These are phyloP conservation scores for Aspergillus quadricinctus DNA, from an alignment of 2,329 filamentous ascomycete species.

Conservation along the genomic window DNA sequence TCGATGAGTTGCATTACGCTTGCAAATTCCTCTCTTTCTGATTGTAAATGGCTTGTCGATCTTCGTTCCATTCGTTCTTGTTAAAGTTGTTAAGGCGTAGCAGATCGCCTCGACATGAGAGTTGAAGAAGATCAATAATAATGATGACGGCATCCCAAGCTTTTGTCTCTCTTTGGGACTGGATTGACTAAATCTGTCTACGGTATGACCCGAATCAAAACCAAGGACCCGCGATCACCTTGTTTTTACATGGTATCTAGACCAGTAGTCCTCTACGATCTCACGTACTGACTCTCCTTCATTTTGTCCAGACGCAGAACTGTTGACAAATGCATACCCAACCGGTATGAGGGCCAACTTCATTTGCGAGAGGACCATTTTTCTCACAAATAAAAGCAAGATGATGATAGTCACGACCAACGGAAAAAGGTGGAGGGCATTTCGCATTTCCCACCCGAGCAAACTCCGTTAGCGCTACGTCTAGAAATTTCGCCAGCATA, in stretches of 20 bases:
- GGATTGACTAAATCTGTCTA: not conserved
- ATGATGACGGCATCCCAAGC: not conserved
- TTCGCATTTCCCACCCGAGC: constrained; percentile 8
- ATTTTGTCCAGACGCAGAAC: not conserved
- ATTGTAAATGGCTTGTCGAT: not conserved
- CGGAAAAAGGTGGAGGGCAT: not conserved
- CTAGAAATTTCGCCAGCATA: constrained; percentile 23
- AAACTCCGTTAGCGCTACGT: constrained; percentile 21
- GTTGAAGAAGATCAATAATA: not conserved
- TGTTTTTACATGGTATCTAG: not conserved
- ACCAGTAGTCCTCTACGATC: not conserved
- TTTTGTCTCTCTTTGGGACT: not conserved
- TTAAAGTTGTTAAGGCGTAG: not conserved
- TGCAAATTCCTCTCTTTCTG: not conserved
- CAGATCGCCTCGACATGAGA: not conserved
- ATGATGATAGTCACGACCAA: not conserved
- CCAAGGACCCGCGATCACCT: not conserved
- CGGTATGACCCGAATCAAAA: not conserved
- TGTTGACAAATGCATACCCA: too few relatives aligned
- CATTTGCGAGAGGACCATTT: not conserved
- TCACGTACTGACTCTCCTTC: not conserved
- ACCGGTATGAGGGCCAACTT: not conserved
- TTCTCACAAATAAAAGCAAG: not conserved
- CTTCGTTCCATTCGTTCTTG: not conserved
- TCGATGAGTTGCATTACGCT: not conserved